A percentile compares a stretch with the other conserved stretches of the same genome.
Conservation (phyloP, 23 red algal species). For the Chondrus crispus region DNA sequence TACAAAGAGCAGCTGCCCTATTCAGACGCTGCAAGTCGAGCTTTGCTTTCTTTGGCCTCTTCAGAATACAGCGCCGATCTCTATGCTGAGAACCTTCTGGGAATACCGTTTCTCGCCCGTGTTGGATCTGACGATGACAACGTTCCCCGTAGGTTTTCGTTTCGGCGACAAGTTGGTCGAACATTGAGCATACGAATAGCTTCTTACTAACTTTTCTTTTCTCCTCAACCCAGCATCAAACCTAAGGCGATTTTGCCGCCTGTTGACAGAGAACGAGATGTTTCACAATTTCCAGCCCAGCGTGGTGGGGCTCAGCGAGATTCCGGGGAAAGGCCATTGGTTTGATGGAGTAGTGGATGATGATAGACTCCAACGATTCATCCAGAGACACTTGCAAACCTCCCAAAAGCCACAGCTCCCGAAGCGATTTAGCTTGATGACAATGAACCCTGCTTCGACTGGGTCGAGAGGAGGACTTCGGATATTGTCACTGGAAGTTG, state of each 20-base stretch:
- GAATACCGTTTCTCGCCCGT: slow-evolving; percentile 51
- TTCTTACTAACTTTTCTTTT: neutral
- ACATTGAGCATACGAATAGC: neutral
- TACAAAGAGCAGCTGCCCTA: slow-evolving; percentile 1
- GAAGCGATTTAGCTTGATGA: slow-evolving; percentile 8
- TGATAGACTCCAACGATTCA: slow-evolving; percentile 32
- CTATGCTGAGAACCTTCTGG: slow-evolving; percentile 52
- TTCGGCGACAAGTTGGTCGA: neutral
- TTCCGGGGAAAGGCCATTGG: slow-evolving; percentile 57
- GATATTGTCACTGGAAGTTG: slow-evolving; percentile 21
- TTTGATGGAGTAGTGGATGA: slow-evolving; percentile 67
- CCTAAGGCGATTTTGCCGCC: slow-evolving; percentile 24
- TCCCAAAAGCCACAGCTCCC: slow-evolving; percentile 18
- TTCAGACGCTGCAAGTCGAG: slow-evolving; percentile 24
- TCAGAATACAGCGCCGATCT: slow-evolving; percentile 43
- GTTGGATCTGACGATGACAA: slow-evolving; percentile 37
- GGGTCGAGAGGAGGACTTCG: slow-evolving; percentile 46
- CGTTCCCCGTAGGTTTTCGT: slow-evolving; percentile 40
- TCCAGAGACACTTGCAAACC: slow-evolving; percentile 1
- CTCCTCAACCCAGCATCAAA: slow-evolving; percentile 13
- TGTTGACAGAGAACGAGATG: slow-evolving; percentile 39
- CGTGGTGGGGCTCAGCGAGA: slow-evolving; percentile 27
- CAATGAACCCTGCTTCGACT: slow-evolving; percentile 44
- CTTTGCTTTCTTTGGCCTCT: slow-evolving; percentile 19
- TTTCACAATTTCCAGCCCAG: slow-evolving; percentile 21